Evolutionary conservation across 352 stramenopile genomes (phyloP), one percentile per base, ranked within the genome.

Genomic region (Plasmopara viticola): DNA sequence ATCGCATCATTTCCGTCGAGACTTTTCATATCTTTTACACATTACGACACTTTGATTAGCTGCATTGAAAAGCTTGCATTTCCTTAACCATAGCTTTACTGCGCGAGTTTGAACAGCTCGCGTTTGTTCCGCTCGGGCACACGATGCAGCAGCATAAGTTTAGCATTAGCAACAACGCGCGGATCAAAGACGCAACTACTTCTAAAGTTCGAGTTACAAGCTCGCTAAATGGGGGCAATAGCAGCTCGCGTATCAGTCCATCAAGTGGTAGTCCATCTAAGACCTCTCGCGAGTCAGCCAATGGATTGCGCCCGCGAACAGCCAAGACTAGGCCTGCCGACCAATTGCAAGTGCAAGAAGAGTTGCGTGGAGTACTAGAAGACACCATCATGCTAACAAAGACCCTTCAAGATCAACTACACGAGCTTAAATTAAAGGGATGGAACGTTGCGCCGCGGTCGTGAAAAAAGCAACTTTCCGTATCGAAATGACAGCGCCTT

Each of bases 371-470:
- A 33, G 70, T 89, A 25, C 56, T 89, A 20, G 70, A 69, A 31
- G 69, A 66, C 34, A 87, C 78, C 9, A 86, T 89, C 15, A 74
- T 84, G 44, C 60, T 89, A 18, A 78, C 78, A 2, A 89, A 84
- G 48, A 68, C 80, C 34, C 66, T 89, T 4, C 78, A 89, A 50
- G 74, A 87, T 39, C 78, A 89, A 51, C 67, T 89, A 12, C 71
- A 87, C 51, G 78, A 89, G 61, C 74, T 89, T 58, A 87, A 84
- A 69, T 68, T 89, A 54, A 87, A 87, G 42, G 74, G 74, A 29
- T 89, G 78, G 78, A 87, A 87, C 58, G 81, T 87, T 12, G 63
- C 72, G 2, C 47, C 59, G 1, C 48, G 53, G 9, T 62, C 45
- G 18, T 62, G 37, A 50, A 50, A 51, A 13, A 4, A 13, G 34